A percentile compares a stretch with the other conserved stretches of the same genome.
Evolutionary conservation across 257 asterid genomes (phyloP).

Genomic region (Prunella vulgaris): DNA sequence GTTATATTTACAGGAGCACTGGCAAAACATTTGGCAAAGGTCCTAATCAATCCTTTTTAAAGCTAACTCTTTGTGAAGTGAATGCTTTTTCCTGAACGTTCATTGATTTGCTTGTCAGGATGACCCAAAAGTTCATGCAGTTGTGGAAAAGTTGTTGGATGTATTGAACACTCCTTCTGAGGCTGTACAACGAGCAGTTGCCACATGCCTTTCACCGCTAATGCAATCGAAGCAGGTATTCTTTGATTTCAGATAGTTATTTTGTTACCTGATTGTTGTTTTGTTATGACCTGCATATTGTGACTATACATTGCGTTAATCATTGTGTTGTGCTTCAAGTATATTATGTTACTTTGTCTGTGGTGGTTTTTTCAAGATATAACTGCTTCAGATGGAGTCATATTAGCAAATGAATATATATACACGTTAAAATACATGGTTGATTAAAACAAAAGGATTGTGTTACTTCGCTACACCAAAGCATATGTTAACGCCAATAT

Average conservation of each 20-base stretch:
- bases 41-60: constrained; percentile 20
- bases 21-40: constrained; percentile 93
- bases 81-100: constrained; percentile 6
- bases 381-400: background rate
- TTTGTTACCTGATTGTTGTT: constrained; percentile 15
- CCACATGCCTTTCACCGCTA: constrained; percentile 87
- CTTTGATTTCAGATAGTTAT: background rate
- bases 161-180: constrained; percentile 96
- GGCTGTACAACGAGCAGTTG: constrained; percentile 96
- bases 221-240: constrained; percentile 92
- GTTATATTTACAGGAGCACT: constrained; percentile 95
- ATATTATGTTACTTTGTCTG: background rate
- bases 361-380: background rate
- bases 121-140: constrained; percentile 96
- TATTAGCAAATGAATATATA: background rate
- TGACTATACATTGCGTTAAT: background rate
- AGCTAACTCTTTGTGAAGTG: constrained; percentile 1
- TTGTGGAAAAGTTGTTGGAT: constrained; percentile 93
- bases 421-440: background rate
- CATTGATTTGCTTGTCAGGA: constrained; percentile 42
- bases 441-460: background rate
- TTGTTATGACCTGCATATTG: constrained; percentile 1
- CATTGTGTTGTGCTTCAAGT: background rate
- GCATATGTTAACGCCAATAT: background rate
- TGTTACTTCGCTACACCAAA: background rate